These are phyloP conservation scores for Rhizopus arrhizus DNA, from an alignment of 371 early-diverging fungal genomes.

Conservation along the genomic window DNA sequence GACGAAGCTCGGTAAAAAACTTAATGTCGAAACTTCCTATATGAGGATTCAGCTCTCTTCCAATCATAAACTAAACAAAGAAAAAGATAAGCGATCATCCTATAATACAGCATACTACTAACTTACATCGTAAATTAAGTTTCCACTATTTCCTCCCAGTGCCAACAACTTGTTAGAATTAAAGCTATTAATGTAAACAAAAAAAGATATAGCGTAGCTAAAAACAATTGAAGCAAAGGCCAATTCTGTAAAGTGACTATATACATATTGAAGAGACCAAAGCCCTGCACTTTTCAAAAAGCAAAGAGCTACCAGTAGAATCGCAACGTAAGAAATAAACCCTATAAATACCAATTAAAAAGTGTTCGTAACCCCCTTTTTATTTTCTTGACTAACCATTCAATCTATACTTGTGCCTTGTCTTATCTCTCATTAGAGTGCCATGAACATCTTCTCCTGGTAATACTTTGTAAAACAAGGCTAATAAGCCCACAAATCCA, in stretches of 20 bases:
- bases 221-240: conserved; percentile 69
- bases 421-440: conserved; percentile 65
- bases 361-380: background rate
- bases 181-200: conserved; percentile 81
- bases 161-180: conserved; percentile 67
- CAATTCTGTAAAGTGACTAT: conserved; percentile 75
- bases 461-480: conserved; percentile 61
- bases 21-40: conserved; percentile 86
- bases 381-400: conserved; percentile 58
- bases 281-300: conserved; percentile 31
- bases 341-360: conserved; percentile 17
- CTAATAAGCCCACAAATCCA: conserved; percentile 72
- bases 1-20: conserved; percentile 90
- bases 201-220: conserved; percentile 64
- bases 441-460: conserved; percentile 75
- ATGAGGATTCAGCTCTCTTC: conserved; percentile 88
- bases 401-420: conserved; percentile 67
- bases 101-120: too few relatives aligned
- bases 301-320: conserved; percentile 54
- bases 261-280: conserved; percentile 65
- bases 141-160: conserved; percentile 88
- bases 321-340: conserved; percentile 54
- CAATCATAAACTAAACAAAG: conserved; percentile 69
- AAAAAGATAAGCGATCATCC: background rate
- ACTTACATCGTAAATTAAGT: conserved; percentile 74